phyloP scores from a whole-genome alignment of 1,139 yeast species.

The Lodderomyces pseudojiufengensis region DNA sequence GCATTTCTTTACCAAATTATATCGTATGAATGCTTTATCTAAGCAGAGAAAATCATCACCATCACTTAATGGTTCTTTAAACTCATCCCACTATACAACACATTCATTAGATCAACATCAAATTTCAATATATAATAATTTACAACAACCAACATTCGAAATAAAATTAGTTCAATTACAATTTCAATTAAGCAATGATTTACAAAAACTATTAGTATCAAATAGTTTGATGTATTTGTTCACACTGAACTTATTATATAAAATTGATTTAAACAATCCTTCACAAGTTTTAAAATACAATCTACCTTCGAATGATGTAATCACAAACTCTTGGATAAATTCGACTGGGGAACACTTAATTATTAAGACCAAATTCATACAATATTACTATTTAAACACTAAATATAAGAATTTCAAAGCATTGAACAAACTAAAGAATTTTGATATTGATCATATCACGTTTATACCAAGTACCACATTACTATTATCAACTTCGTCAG shows the following conservation, averaged over 20 bases:
- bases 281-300: constrained; percentile 28
- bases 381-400: constrained; percentile 28
- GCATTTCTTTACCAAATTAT: no score
- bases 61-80: constrained; percentile 4
- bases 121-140: constrained; percentile 12
- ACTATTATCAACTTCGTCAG: constrained; percentile 29
- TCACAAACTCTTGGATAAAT: constrained; percentile 37
- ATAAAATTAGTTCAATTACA: constrained; percentile 45
- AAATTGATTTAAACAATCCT: constrained; percentile 38
- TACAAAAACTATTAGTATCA: constrained; percentile 26
- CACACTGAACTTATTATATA: constrained; percentile 20
- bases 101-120: constrained; percentile 14
- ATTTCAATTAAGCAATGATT: constrained; percentile 29
- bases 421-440: constrained; percentile 30
- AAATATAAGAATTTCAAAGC: constrained; percentile 31
- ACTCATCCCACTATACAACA: constrained; percentile 10
- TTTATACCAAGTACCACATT: constrained; percentile 25
- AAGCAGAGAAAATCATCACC: neutral
- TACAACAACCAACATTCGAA: constrained; percentile 26
- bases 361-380: constrained; percentile 21
- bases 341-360: constrained; percentile 38
- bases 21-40: no score
- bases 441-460: constrained; percentile 24
- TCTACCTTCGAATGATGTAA: constrained; percentile 18
- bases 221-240: constrained; percentile 37